Conservation (phyloP, 2,329 filamentous ascomycete genomes). For the Pseudocercospora fijiensis region DNA sequence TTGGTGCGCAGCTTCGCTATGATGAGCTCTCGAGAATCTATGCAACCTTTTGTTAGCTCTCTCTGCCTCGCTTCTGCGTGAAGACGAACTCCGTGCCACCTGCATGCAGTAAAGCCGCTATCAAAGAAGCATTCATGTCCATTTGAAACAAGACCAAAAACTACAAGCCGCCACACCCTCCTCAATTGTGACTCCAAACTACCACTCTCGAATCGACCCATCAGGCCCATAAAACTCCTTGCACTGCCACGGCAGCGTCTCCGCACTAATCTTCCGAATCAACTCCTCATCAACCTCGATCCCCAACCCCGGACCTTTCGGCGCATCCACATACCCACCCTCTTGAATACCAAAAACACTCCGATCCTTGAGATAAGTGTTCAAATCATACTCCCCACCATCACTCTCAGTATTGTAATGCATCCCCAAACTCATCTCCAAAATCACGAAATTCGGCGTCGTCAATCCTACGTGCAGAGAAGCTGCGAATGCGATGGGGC, state of each 20-base stretch:
- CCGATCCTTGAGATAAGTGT: constrained; percentile 35
- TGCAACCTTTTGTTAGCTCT: no score
- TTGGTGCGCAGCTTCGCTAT: no score
- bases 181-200: constrained; percentile 1
- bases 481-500: constrained; percentile 70
- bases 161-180: no score
- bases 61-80: no score
- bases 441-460: constrained; percentile 67
- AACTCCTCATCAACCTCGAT: constrained; percentile 60
- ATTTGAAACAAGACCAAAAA: no score
- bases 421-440: constrained; percentile 77
- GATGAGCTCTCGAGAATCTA: no score
- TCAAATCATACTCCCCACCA: constrained; percentile 59
- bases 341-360: constrained; percentile 34
- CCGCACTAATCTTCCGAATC: constrained; percentile 59
- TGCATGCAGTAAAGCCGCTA: no score
- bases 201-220: constrained; percentile 69
- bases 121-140: background rate
- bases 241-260: constrained; percentile 63
- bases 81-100: no score
- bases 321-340: constrained; percentile 30
- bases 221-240: constrained; percentile 68
- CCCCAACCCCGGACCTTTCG: constrained; percentile 35
- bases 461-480: constrained; percentile 64
- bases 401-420: constrained; percentile 66